phyloP scores from a whole-genome alignment of 106 monocot genomes.

The Cymbidium sinense region DNA sequence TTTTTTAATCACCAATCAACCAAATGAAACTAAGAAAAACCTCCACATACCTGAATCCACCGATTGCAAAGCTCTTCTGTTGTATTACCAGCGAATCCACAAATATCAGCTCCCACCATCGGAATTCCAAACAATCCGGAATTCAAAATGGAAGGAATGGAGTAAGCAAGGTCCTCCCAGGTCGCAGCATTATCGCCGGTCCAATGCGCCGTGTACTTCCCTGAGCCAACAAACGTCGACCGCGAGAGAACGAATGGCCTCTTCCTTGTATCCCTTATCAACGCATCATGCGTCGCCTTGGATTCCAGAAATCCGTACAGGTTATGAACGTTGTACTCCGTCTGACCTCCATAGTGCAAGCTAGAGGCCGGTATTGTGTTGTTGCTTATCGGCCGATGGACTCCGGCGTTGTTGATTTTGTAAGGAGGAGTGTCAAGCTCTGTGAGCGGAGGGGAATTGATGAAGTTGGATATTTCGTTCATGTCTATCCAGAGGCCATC shows the following conservation, averaged over 20 bases:
- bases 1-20: too few species aligned
- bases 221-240: slow-evolving; percentile 65
- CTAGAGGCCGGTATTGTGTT: slow-evolving; percentile 46
- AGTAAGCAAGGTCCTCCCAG: slow-evolving; percentile 59
- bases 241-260: slow-evolving; percentile 62
- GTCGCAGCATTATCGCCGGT: slow-evolving; percentile 60
- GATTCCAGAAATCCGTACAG: slow-evolving; percentile 53
- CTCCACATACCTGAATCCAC: slow-evolving; percentile 57
- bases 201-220: slow-evolving; percentile 65
- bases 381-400: slow-evolving; percentile 19
- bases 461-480: slow-evolving; percentile 81
- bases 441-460: slow-evolving; percentile 25
- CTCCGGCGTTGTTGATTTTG: slow-evolving; percentile 46
- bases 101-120: slow-evolving; percentile 81
- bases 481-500: slow-evolving; percentile 91
- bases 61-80: slow-evolving; percentile 57
- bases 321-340: slow-evolving; percentile 73
- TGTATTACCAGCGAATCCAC: slow-evolving; percentile 53
- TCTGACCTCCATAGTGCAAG: slow-evolving; percentile 50
- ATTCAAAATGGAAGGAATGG: slow-evolving; percentile 52
- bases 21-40: too few species aligned
- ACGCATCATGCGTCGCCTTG: slow-evolving; percentile 37
- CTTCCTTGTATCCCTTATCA: slow-evolving; percentile 37
- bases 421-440: slow-evolving; percentile 56
- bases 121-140: slow-evolving; percentile 77